Evolutionary conservation across 169 alveolate genomes (phyloP), one percentile per base, ranked within the genome.

Genomic region (Eimeria zaria): DNA sequence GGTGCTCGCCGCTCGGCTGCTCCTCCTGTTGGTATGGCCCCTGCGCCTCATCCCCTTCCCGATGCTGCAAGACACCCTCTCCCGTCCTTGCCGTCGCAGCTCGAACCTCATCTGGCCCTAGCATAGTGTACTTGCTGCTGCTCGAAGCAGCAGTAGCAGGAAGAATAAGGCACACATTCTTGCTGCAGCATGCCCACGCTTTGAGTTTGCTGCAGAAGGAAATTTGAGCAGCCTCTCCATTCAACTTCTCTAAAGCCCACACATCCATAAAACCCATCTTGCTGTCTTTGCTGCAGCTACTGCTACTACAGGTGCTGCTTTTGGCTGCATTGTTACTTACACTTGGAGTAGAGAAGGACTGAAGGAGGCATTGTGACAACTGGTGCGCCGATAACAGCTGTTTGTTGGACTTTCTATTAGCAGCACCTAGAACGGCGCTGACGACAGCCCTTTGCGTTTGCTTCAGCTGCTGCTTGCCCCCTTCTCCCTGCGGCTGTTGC

Each of bases 161-260:
- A 33, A 90, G 80, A 20, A 92, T 30, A 8, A 92, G 64, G 27
- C 80, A 93, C 64, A 93, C 96, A 51, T 93, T 93, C 33, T 93
- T 93, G 94, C 96, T 93, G 94, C 96, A 93, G 76, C 90, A 46
- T 20, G 53, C 90, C 96, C 96, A 93, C 18, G 88, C 88, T 64
- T 58, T 89, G 20, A 93, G 93, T 22, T 81, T 67, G 22, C 53
- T 39, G 44, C 94, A 81, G 62, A 93, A 93, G 39, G 96, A 81
- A 18, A 93, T 83, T 33, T 93, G 96, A 8, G 95, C 96, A 46
- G 80, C 80, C 33, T 93, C 96, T 44, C 96, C 96, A 76, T 93
- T 93, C 60, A 93, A 51, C 80, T 93, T 93, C 89, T 93, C 94
- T n/a, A 93, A 20, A 9, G 94, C 96, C 69, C 67, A 62, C 33